Evolutionary conservation across 2,329 filamentous ascomycete genomes (phyloP).

Genomic region (Fusarium albidum): DNA sequence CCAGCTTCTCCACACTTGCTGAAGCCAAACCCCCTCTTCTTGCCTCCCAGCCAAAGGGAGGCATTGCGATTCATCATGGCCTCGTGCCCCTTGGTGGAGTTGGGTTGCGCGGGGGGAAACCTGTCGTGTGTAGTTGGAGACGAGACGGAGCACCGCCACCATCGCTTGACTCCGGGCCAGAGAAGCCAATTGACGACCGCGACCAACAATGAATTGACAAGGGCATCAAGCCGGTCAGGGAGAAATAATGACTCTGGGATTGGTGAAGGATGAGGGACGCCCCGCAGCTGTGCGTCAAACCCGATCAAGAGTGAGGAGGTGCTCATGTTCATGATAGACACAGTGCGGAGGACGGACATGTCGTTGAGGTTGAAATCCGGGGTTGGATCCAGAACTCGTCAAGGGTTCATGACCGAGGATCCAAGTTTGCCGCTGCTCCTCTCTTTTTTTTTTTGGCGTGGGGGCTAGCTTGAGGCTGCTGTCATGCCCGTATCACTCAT

Average conservation of each 20-base stretch:
- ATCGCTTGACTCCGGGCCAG: conserved; percentile 11
- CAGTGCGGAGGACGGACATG: neutral
- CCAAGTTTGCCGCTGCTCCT: conserved; percentile 21
- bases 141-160: neutral
- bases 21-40: neutral
- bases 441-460: conserved; percentile 27
- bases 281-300: neutral
- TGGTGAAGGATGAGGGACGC: conserved; percentile 2
- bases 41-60: neutral
- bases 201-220: conserved; percentile 12
- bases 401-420: conserved; percentile 21
- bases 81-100: conserved; percentile 3
- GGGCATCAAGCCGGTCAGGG: conserved; percentile 26
- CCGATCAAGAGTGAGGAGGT: neutral
- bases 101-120: conserved; percentile 5
- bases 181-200: conserved; percentile 23
- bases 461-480: conserved; percentile 25
- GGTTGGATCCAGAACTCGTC: conserved; percentile 17
- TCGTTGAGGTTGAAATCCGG: conserved; percentile 31
- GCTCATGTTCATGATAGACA: neutral
- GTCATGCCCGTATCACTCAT: conserved; percentile 6
- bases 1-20: neutral
- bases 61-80: conserved; percentile 1
- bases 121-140: conserved; percentile 7
- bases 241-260: conserved; percentile 7